Evolutionary conservation across 208 protist genomes (phyloP).

Genomic region (Leishmania amazonensis): DNA sequence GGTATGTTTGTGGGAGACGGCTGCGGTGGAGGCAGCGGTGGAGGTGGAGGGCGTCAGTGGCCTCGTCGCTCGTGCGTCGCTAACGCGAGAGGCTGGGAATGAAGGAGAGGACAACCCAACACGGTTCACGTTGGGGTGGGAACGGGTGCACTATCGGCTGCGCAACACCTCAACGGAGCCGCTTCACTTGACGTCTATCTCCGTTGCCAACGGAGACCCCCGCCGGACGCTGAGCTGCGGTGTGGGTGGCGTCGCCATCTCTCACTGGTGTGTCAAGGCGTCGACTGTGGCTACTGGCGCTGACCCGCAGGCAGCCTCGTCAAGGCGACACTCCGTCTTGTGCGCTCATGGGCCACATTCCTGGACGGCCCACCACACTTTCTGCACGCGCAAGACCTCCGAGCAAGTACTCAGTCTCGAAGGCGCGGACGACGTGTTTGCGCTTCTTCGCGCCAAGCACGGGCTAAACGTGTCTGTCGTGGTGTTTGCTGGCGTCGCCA

Average conservation of each 20-base stretch:
- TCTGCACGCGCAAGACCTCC: slow-evolving; percentile 4
- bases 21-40: slow-evolving; percentile 2
- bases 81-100: background rate
- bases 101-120: background rate
- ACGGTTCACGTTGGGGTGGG: background rate
- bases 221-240: slow-evolving; percentile 30
- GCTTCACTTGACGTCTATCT: slow-evolving; percentile 24
- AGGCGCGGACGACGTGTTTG: slow-evolving; percentile 14
- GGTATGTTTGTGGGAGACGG: slow-evolving; percentile 9
- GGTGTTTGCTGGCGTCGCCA: slow-evolving; percentile 32
- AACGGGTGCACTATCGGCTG: slow-evolving; percentile 17
- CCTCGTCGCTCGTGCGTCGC: slow-evolving; percentile 1
- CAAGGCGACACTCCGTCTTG: background rate
- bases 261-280: background rate
- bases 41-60: slow-evolving; percentile 8
- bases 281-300: background rate
- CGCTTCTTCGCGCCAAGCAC: slow-evolving; percentile 3
- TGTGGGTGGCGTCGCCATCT: slow-evolving; percentile 41
- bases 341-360: background rate
- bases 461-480: slow-evolving; percentile 18
- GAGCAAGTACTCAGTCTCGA: slow-evolving; percentile 32
- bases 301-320: background rate
- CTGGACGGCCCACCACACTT: background rate
- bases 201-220: slow-evolving; percentile 24
- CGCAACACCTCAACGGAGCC: slow-evolving; percentile 20